Evolutionary conservation across 169 alveolate genomes (phyloP), one percentile per base, ranked within the genome.

Genomic region (Plasmodium reichenowi): DNA sequence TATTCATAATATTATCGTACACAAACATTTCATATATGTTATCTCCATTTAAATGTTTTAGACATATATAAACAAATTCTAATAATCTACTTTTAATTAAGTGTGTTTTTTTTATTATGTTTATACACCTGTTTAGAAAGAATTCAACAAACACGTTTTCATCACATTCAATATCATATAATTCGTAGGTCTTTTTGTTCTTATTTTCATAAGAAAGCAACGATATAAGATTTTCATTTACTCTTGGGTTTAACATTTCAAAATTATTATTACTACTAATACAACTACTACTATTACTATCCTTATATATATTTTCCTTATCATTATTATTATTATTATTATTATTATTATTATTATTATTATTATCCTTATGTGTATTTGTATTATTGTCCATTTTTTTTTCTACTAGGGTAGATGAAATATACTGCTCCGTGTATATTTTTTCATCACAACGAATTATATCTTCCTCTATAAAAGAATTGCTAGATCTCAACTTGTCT

Each of bases 51-150:
- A 67, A 52, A 6, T 54, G 50, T 50, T 83, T 56, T 15, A 83
- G 17, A 10, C 85, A 83, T 9, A 83, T 24, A 20, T 83, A 83
- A 13, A 67, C 76, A 29, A 83, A 83, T n/a, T 71, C 58, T 26
- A 83, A 32, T 22, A 83, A 62, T 26, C 91, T 70, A 38, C 91
- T 83, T 60, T 59, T 68, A n/a, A 83, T 72, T 72, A 83, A 68
- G 47, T 72, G 59, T 9, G 91, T 83, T 68, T 63, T 70, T 60
- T 68, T 67, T 62, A 83, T 83, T 29, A 83, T 83, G 32, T 50
- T 24, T 20, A 83, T 68, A 22, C 83, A 20, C 22, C 91, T 29
- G 24, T 50, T 68, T 60, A 83, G 38, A 72, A 83, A 83, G 50
- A 83, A 83, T 45, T 68, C 83, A 8, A 83, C 38, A 68, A 83